Evolutionary conservation across 345 rosid species (phyloP).

Genomic region (Moringa oleifera): DNA sequence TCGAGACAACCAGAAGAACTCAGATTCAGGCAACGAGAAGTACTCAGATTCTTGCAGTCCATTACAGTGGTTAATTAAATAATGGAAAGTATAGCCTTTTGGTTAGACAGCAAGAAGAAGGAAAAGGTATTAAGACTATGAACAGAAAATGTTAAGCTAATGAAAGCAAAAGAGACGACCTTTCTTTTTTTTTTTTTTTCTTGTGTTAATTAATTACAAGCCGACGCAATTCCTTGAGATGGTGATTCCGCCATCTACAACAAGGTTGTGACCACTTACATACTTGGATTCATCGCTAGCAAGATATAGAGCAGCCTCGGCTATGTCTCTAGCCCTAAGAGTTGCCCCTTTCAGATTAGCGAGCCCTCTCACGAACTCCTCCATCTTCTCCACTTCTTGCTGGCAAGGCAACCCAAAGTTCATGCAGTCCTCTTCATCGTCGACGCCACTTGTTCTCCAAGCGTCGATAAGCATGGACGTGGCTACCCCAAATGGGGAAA

Average conservation of each 20-base stretch:
- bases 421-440: conserved; percentile 33
- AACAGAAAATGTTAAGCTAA: too few relatives aligned
- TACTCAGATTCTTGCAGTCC: too few relatives aligned
- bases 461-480: conserved; percentile 70
- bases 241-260: conserved; percentile 82
- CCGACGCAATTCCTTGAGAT: conserved; percentile 74
- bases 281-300: conserved; percentile 84
- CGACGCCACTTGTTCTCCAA: conserved; percentile 32
- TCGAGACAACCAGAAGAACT: too few relatives aligned
- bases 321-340: conserved; percentile 57
- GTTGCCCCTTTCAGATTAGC: conserved; percentile 59
- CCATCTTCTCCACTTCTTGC: conserved; percentile 53
- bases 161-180: too few relatives aligned
- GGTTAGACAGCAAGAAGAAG: too few relatives aligned
- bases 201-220: conserved; percentile 40
- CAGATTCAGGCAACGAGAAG: too few relatives aligned
- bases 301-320: conserved; percentile 77
- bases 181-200: too few relatives aligned
- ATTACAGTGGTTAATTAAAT: too few relatives aligned
- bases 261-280: conserved; percentile 83
- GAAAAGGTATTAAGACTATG: too few relatives aligned
- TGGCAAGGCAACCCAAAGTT: conserved; percentile 25
- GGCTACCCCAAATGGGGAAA: conserved; percentile 87
- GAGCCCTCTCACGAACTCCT: conserved; percentile 60
- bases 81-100: too few relatives aligned